Evolutionary conservation across 1,284 basidiomycete species (phyloP).

Genomic region (Pterulicium gracile): DNA sequence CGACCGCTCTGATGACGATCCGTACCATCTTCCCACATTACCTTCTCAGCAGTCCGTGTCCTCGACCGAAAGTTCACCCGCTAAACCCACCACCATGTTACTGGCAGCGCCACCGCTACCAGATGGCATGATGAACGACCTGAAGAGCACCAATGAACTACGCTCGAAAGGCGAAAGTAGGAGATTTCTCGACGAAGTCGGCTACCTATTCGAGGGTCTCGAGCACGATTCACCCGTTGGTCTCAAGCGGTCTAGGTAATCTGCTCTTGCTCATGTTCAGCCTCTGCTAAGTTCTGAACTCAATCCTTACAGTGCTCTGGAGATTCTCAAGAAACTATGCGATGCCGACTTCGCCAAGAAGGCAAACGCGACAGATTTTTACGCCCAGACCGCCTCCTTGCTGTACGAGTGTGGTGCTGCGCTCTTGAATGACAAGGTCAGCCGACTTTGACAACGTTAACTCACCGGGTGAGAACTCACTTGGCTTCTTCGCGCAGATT

Average conservation of each 20-base stretch:
- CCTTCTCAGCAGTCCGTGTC: too few species aligned
- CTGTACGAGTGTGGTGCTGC: slow-evolving; percentile 48
- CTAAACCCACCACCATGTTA: too few species aligned
- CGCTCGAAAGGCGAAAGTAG: slow-evolving; percentile 69
- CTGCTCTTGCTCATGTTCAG: slow-evolving; percentile 4
- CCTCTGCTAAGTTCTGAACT: slow-evolving; percentile 3
- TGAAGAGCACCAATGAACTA: slow-evolving; percentile 72
- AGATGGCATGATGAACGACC: slow-evolving; percentile 55
- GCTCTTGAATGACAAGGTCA: slow-evolving; percentile 44
- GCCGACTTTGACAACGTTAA: slow-evolving; percentile 7
- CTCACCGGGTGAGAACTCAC: slow-evolving; percentile 9
- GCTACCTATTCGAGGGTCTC: slow-evolving; percentile 72
- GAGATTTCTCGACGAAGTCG: slow-evolving; percentile 69
- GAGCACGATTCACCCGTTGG: slow-evolving; percentile 36
- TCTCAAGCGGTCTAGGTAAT: slow-evolving; percentile 55
- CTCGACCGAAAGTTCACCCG: too few species aligned
- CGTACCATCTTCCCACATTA: slow-evolving; percentile 23
- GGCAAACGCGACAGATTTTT: slow-evolving; percentile 64
- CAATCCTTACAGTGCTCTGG: slow-evolving; percentile 45
- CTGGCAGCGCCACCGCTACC: slow-evolving; percentile 26
- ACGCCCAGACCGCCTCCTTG: slow-evolving; percentile 53
- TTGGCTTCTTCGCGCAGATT: slow-evolving; percentile 25
- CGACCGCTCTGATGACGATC: slow-evolving; percentile 63
- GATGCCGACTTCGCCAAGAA: slow-evolving; percentile 63
- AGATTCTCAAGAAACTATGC: slow-evolving; percentile 62